Evolutionary conservation across 2,329 filamentous ascomycete genomes (phyloP).

Genomic region (Tolypocladium endophyticum): DNA sequence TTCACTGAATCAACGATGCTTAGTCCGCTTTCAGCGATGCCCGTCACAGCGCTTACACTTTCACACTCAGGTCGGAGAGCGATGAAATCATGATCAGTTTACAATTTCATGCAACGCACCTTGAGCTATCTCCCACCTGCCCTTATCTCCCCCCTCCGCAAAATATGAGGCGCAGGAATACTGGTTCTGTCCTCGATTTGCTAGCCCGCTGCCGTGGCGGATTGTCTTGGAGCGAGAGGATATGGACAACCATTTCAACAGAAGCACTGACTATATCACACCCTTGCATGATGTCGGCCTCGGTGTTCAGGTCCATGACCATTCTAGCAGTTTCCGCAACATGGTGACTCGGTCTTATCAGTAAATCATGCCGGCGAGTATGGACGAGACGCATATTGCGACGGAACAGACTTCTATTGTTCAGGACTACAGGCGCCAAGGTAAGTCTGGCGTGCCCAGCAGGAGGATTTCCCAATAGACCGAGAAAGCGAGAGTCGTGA

Average conservation of each 20-base stretch:
- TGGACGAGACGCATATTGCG: neutral
- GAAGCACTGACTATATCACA: neutral
- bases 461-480: neutral
- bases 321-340: neutral
- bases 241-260: neutral
- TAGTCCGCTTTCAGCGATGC: neutral
- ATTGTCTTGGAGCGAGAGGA: neutral
- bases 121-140: neutral
- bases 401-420: neutral
- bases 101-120: neutral
- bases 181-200: neutral
- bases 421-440: neutral
- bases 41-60: neutral
- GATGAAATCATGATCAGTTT: neutral
- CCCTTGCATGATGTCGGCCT: neutral
- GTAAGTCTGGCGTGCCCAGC: neutral
- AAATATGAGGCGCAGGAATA: neutral
- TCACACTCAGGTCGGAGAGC: neutral
- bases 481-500: neutral
- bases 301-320: neutral
- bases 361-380: neutral
- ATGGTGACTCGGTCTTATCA: neutral
- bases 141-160: neutral
- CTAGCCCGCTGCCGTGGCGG: neutral
- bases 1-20: neutral